Conservation (phyloP, 2,329 filamentous ascomycete species). For the Cadophora gregata region DNA sequence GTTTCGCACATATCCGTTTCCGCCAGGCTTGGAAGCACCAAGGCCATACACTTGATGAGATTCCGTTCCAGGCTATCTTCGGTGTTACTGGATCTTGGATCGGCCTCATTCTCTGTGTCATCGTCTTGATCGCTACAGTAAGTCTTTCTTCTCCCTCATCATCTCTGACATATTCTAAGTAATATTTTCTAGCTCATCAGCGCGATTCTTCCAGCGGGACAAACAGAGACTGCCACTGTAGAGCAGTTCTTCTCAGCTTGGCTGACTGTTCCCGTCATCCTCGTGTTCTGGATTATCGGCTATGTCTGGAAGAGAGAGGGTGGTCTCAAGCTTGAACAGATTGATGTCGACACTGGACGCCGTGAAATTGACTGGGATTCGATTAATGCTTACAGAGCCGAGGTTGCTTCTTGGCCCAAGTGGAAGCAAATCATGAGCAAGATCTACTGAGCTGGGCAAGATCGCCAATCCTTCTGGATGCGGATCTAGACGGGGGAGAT, state of each 20-base stretch:
- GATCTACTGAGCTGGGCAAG: conserved; percentile 17
- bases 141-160: not conserved
- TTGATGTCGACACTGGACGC: conserved; percentile 25
- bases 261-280: conserved; percentile 25
- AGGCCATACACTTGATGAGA: conserved; percentile 55
- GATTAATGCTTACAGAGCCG: conserved; percentile 21
- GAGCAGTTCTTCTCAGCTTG: conserved; percentile 23
- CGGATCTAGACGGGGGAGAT: too few species aligned
- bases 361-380: conserved; percentile 21
- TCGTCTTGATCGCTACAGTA: conserved; percentile 66
- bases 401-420: conserved; percentile 15
- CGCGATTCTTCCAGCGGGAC: conserved; percentile 13
- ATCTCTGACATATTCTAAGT: not conserved
- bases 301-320: conserved; percentile 25
- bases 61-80: conserved; percentile 50
- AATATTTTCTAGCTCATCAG: conserved; percentile 17
- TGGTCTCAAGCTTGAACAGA: conserved; percentile 17
- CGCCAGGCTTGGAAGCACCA: conserved; percentile 64
- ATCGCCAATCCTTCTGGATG: not conserved
- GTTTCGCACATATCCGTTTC: conserved; percentile 68
- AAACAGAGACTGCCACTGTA: conserved; percentile 13
- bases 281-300: conserved; percentile 23
- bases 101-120: conserved; percentile 66
- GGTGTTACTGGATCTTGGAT: conserved; percentile 72
- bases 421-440: conserved; percentile 21